Evolutionary conservation across 805 yeast species (phyloP), one percentile per base, ranked within the genome.

Genomic region (Candida boleticola): DNA sequence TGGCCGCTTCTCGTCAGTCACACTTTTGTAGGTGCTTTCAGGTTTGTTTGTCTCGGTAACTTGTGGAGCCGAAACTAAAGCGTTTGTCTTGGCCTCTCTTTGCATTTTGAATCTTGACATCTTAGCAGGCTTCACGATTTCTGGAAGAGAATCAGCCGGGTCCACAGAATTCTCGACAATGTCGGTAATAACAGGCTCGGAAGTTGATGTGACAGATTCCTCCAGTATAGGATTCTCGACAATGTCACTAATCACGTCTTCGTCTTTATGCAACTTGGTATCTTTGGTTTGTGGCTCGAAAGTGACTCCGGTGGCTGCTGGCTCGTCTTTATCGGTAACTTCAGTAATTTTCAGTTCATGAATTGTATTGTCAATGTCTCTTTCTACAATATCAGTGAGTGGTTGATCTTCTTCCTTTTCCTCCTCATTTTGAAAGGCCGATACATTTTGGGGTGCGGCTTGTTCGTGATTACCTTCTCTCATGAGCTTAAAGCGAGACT

Each of bases 401-500:
- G 10, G 10, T 23, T 23, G 7, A 10, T 30, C 19, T 13, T 30
- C 19, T 16, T 30, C 27, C 18, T 33, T n/a, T 18, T 14, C 16
- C 41, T 31, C 11, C 17, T 22, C 10, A 10, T 19, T 23, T n/a
- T n/a, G n/a, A n/a, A n/a, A n/a, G 7, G 27, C 11, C 27, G 11
- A 11, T 23, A 23, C 27, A 7, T 23, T 7, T 7, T 7, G 11
- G 27, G 10, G 7, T 7, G 10, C 11, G 7, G 10, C 11, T 11
- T 23, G 27, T 11, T 23, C 27, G 21, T 19, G 17, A n/a, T 43
- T 46, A 34, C 43, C 48, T 13, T 23, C 36, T 29, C 32, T 40
- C 55, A 47, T 46, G 17, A 36, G 43, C 25, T 37, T 49, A 23
- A 47, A 53, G n/a, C 38, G 30, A 13, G 53, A 48, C 37, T 25